Evolutionary conservation across 2,329 filamentous ascomycete species (phyloP), one percentile per base, ranked within the genome.

Genomic region (Cytospora mali): DNA sequence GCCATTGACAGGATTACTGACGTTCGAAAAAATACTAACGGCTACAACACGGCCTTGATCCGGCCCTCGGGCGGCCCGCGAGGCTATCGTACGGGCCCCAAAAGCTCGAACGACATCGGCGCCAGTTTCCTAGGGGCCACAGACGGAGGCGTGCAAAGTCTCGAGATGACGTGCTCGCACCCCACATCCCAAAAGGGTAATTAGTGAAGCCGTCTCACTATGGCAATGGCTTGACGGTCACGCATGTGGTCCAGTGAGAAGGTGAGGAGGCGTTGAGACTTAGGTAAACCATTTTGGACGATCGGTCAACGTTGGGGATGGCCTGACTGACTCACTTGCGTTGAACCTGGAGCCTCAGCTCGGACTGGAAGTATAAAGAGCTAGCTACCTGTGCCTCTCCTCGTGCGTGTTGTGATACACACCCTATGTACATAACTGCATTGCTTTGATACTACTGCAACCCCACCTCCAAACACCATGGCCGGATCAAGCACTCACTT

Each of bases 401-500:
- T 21, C 42, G 42, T 46, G 42, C 21, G 3, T 46, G 42, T 21
- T 21, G 42, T 46, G 9, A 23, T 23, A 23, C 18, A 23, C 13
- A 46, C 42, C 4, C 23, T 6, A 13, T 13, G 23, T 46, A 13
- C 14, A 42, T n/a, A 42, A 42, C 14, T 46, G 7, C 42, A 18
- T 21, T 11, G 23, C n/a, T 11, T 46, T 10, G 9, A 13, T 33
- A 46, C n/a, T 23, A 21, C 2, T 46, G n/a, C 21, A 21, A 13
- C 9, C 23, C 42, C 18, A 42, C 1, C 42, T 46, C n/a, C 6
- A 2, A 21, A 46, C 67, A 69, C 65, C 66, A 81, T 81, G 79
- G 71, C 79, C 48, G 79, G 83, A 63, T 71, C 81, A 49, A 82
- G 80, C 76, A 82, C 81, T 69, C 85, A 88, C 75, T 95, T 95